Conservation (phyloP, 768 basidiomycete genomes). For the Plicaturopsis crispa region DNA sequence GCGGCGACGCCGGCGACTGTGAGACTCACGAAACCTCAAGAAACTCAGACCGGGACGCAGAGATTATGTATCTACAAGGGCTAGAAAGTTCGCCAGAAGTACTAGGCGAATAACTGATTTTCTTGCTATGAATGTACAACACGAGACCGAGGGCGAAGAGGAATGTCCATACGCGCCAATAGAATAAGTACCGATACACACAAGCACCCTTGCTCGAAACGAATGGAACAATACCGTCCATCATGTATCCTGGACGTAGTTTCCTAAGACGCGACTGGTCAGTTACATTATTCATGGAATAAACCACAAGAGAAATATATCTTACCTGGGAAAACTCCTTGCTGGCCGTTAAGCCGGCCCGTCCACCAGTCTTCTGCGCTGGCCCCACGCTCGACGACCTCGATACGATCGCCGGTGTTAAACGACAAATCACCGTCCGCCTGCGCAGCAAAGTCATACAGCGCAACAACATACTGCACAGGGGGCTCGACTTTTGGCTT, state of each 20-base stretch:
- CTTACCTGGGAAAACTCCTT: slow-evolving; percentile 88
- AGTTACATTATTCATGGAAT: neutral
- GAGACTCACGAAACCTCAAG: too few species aligned
- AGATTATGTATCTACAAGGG: too few species aligned
- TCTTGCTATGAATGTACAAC: too few species aligned
- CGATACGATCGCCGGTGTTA: slow-evolving; percentile 82
- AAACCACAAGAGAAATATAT: neutral
- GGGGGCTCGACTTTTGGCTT: slow-evolving; percentile 67
- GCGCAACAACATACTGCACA: slow-evolving; percentile 76
- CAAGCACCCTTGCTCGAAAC: too few species aligned
- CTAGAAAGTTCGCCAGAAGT: too few species aligned
- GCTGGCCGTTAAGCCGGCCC: slow-evolving; percentile 69
- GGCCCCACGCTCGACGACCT: slow-evolving; percentile 74
- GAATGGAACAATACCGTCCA: too few species aligned
- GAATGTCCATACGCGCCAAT: too few species aligned
- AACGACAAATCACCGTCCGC: slow-evolving; percentile 93
- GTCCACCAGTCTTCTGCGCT: slow-evolving; percentile 98
- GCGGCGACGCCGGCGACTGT: too few species aligned
- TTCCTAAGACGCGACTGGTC: slow-evolving; percentile 30
- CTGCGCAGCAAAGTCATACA: slow-evolving; percentile 95
- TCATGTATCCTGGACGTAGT: slow-evolving; percentile 58
- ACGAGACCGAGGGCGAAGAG: too few species aligned
- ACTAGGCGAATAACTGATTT: too few species aligned
- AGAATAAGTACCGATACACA: too few species aligned
- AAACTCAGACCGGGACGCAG: too few species aligned